These are phyloP conservation scores for Musa acuminata DNA, from an alignment of 176 grass and related monocot genomes.

Conservation along the genomic window DNA sequence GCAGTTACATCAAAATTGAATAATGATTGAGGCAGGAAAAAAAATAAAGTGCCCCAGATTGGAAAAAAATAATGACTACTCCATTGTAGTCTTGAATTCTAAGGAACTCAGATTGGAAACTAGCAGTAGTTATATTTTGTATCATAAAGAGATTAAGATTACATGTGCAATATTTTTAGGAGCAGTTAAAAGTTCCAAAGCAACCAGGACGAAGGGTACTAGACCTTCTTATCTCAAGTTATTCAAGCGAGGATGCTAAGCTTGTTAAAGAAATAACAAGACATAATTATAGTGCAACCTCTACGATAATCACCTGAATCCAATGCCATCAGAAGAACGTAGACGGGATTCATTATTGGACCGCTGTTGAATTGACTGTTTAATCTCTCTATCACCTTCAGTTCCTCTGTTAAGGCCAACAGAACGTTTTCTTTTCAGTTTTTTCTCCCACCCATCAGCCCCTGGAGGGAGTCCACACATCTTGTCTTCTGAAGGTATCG, in stretches of 20 bases:
- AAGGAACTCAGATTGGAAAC: background rate
- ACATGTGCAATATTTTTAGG: background rate
- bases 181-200: background rate
- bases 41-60: no score
- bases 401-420: slow-evolving; percentile 53
- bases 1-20: no score
- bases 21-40: no score
- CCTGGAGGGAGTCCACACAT: slow-evolving; percentile 44
- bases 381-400: slow-evolving; percentile 48
- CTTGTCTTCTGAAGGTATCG: slow-evolving; percentile 50
- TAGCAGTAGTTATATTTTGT: background rate
- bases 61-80: background rate
- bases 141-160: background rate
- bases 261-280: background rate
- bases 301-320: slow-evolving; percentile 24
- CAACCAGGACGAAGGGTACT: background rate
- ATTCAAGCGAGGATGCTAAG: background rate
- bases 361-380: slow-evolving; percentile 34
- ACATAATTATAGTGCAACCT: slow-evolving; percentile 2
- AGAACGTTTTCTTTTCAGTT: slow-evolving; percentile 57
- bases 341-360: slow-evolving; percentile 28
- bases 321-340: slow-evolving; percentile 29
- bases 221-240: background rate
- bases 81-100: background rate
- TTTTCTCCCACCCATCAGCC: slow-evolving; percentile 70